Evolutionary conservation across 192 early-diverging fungal species (phyloP), one percentile per base, ranked within the genome.

Genomic region (Backusella psychrophila): DNA sequence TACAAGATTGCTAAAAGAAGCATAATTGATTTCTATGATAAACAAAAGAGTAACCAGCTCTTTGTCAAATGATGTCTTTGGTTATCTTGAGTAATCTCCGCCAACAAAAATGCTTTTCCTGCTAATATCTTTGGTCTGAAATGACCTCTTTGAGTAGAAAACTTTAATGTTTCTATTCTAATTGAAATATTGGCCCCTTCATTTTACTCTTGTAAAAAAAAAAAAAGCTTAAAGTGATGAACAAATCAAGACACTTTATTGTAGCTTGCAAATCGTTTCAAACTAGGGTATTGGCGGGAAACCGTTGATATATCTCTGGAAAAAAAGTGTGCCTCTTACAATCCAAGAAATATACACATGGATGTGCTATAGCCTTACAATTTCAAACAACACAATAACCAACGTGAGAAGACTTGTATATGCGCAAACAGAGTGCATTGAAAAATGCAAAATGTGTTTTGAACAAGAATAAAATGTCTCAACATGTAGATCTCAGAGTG

Each of bases 81-180:
- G 19, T 63, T 63, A 63, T 63, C 56, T 63, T 29, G 12, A 63
- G 12, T 63, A 63, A 63, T 63, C 56, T 63, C 56, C 56, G 56
- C 56, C 12, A 63, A 53, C 6, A 29, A 59, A 59, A 59, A 3
- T 3, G 15, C 15, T n/a, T 33, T 33, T n/a, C 46, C 46, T 49
- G 46, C 19, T 49, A 49, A 49, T 6, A 17, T 6, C 15, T 49
- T 39, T 39, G 3, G 11, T 11, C 38, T 39, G 38, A 9, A 11
- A 39, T 39, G 38, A 6, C 0, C 11, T 39, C 38, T 39, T 39
- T 39, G 11, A 39, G 38, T 39, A 39, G 38, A 39, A 39, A 39
- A 39, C 38, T 39, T 39, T 39, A 39, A 39, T 11, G 0, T 44
- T 44, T 44, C 42, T 44, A 44, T 44, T 44, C 12, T 44, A 44